Evolutionary conservation across 2,329 filamentous ascomycete genomes (phyloP).

Genomic region (Ophiocordyceps camponoti-rufipedis): DNA sequence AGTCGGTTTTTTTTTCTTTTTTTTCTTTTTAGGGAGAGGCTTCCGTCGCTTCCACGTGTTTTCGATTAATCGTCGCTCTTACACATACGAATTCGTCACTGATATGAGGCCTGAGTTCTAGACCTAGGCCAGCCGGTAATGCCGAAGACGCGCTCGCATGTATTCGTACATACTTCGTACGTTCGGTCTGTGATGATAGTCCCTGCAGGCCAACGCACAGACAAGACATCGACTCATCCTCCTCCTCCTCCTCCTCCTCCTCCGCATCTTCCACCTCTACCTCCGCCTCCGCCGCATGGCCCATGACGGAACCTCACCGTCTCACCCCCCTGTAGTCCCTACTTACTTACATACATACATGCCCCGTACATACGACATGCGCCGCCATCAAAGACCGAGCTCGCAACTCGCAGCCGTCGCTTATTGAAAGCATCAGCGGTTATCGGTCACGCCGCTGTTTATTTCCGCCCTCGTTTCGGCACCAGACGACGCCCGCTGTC

Average conservation of each 20-base stretch:
- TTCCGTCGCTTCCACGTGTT: background rate
- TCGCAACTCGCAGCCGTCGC: background rate
- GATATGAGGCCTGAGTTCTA: no score
- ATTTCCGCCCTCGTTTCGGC: background rate
- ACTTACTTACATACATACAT: no score
- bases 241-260: background rate
- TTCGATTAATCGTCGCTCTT: no score
- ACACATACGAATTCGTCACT: no score
- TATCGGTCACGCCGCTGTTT: background rate
- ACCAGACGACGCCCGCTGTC: background rate
- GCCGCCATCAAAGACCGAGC: background rate
- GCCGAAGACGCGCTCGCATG: no score
- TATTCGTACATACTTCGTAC: no score
- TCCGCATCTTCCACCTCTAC: background rate
- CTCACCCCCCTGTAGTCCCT: background rate
- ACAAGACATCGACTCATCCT: background rate
- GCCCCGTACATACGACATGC: no score
- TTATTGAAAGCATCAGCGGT: background rate
- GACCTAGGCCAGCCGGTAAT: no score
- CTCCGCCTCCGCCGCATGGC: background rate
- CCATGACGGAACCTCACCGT: background rate
- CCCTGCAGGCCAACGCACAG: no score
- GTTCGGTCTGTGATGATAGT: no score
- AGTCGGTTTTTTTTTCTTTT: background rate
- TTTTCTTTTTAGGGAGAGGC: background rate